Base-by-base conservation (phyloP, 177 flowering plant species). In the Tripterygium wilfordii region DNA sequence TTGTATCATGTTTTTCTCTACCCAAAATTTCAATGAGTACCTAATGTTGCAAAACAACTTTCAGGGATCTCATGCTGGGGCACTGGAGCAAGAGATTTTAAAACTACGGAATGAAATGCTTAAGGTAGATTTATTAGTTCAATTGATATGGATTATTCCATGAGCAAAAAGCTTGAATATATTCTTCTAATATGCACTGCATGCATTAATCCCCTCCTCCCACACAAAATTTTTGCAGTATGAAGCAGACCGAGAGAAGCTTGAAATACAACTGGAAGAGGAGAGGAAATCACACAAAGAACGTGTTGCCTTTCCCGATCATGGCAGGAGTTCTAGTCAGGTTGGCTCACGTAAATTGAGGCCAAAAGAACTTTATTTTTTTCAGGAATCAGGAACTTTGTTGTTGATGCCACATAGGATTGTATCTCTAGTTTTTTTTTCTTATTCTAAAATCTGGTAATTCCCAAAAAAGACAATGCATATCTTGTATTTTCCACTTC, bases 71-170 rank as follows among this genome's bases (percentile, higher is more conserved):
- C 96, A 62, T 48, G 74, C 95, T 38, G 97, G 70, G 58, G 82
- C 79, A 32, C 58, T 94, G 53, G 97, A 94, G 76, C 88, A 81
- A 73, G 94, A 90, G 66, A 76, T 94, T 36, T 64, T 94, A 58
- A 94, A 85, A 53, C 53, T 94, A 42, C 71, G 99, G 37, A 94
- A 87, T 64, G 96, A 85, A 29, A 78, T 94, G 89, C 83, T 94
- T 25, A 81, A 79, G 95, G 99, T 85, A 60, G 44, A 7, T 33
- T 65, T n/a, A 45, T 27, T 46, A 10, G 26, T 7, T 39, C 10
- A 15, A 30, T 1, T 15, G 12, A 13, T 24, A 22, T 25, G 13
- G 15, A 23, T 10, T 22, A 23, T 27, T 19, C 8, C 13, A 17
- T 44, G 17, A 23, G 20, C 49, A 3, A 15, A 21, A 58, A 37